Base-by-base conservation (phyloP, 352 stramenopile genomes). In the Globisporangium megalacanthum region DNA sequence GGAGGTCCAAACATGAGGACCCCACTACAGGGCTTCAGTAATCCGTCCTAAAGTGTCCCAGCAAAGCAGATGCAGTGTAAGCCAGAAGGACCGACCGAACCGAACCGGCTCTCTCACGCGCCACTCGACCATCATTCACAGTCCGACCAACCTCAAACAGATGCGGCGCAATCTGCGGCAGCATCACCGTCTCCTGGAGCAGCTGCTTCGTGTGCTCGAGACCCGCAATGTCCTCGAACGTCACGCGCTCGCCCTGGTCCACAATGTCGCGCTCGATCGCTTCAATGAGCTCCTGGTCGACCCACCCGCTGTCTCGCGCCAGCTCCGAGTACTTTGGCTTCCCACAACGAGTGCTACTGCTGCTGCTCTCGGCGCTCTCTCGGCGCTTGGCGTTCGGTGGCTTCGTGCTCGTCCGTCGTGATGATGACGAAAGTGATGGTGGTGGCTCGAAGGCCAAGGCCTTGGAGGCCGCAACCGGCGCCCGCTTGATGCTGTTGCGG, bases 241-340 rank as follows among this genome's bases (percentile, higher is more conserved):
- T 81, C 61, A 88, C 76, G 7, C 74, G 84, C 13, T 84, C 66
- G 2, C 70, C 77, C 1, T 74, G 75, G 57, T 94, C 80, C 5
- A 94, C 83, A 45, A 94, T 93, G 54, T 94, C 85, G n/a, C 83
- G 74, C 52, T 94, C 85, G 46, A 94, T 93, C 52, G 75, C 78
- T 67, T 93, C 81, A 49, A 94, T 91, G 25, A 94, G 79, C 50
- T 94, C 81, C 54, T 88, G 61, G 47, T 94, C 83, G 1, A 75
- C 79, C 79, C 72, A 88, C 6, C 71, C 80, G 22, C 83, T 74
- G 22, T 94, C 83, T 46, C 73, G 80, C 1, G 81, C 85, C 3
- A 94, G 29, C 5, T 94, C 84, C 4, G 77, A 89, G 68, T 93
- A 92, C 56, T 89, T 91, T 15, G 72, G 58, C 64, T 86, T 87